phyloP scores from a whole-genome alignment of 208 protist species.

The Trypanosomatidae sp. region DNA sequence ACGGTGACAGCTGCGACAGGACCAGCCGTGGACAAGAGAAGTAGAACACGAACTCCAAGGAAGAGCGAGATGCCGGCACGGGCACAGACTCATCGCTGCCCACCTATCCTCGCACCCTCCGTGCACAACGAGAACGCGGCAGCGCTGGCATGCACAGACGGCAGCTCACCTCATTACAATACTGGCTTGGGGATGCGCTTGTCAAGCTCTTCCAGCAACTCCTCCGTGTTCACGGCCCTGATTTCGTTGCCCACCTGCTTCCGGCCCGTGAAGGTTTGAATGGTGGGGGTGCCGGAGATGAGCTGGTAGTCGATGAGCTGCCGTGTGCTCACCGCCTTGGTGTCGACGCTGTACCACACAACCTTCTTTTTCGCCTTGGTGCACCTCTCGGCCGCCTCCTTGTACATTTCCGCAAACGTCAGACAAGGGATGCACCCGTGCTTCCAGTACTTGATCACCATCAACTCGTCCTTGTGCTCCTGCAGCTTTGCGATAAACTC shows the following conservation, averaged over 20 bases:
- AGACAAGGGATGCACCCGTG: conserved; percentile 92
- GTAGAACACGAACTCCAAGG: not conserved
- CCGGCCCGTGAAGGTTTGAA: conserved; percentile 85
- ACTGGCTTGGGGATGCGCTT: conserved; percentile 31
- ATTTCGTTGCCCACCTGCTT: conserved; percentile 91
- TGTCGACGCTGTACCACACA: conserved; percentile 91
- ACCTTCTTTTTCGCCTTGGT: conserved; percentile 59
- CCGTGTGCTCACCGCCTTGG: conserved; percentile 56
- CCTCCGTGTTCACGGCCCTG: conserved; percentile 69
- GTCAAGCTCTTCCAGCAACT: conserved; percentile 77
- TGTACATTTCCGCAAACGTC: conserved; percentile 92
- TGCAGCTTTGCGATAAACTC: conserved; percentile 85
- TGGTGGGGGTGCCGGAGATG: conserved; percentile 85
- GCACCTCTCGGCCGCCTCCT: conserved; percentile 65
- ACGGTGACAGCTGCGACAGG: not conserved
- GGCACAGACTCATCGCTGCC: not conserved
- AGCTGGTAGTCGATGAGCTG: conserved; percentile 88
- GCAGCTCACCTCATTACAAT: not conserved
- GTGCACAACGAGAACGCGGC: not conserved
- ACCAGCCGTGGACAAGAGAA: not conserved
- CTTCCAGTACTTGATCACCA: conserved; percentile 95
- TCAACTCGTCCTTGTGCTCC: conserved; percentile 86
- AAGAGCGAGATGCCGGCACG: not conserved
- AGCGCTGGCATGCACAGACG: not conserved
- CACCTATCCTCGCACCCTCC: not conserved